Base-by-base conservation (phyloP, 768 basidiomycete species). In the Tricholoma saponaceum region DNA sequence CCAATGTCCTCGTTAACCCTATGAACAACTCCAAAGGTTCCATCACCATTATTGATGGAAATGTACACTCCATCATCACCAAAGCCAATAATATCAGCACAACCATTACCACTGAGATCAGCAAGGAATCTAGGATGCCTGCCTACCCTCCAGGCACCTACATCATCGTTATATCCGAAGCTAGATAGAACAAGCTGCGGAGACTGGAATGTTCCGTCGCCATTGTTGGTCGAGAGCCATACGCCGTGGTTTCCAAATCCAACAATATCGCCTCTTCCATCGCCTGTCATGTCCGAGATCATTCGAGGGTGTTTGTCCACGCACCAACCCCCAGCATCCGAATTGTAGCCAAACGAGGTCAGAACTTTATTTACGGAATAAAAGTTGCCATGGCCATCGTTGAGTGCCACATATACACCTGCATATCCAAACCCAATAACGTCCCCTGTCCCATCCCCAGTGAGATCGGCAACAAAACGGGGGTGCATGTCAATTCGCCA, bases 1-100 rank as follows among this genome's bases (percentile, higher is more conserved):
- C n/a, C 57, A 69, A 74, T 18, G 69, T 37, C 35, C 4, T 37
- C 35, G 1, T 37, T 13, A 2, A 37, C 35, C 35, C 13, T 37
- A 37, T 12, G 14, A 37, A 37, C 35, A 37, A 3, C 12, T 37
- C 35, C 35, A 14, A 14, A 37, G 10, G 7, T 37, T 37, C 35
- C 35, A 37, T 37, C 35, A 37, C 35, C 13, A 37, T 37, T 37
- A 37, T 37, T 37, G 35, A 37, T 37, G 13, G 35, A 37, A 37
- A 37, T 37, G 4, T 13, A 37, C 9, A 37, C 35, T 37, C 35
- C 35, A 37, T 37, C 14, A 12, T 37, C 35, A 16, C 35, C 35
- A 14, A 37, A 37, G 35, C 35, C 35, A 16, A 37, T 37, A 12
- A 37, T 37, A 37, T 37, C 35, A 16, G 35, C 35, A 12, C 10